Base-by-base conservation (phyloP, 2,329 filamentous ascomycete species). In the Cladosporium sp. region DNA sequence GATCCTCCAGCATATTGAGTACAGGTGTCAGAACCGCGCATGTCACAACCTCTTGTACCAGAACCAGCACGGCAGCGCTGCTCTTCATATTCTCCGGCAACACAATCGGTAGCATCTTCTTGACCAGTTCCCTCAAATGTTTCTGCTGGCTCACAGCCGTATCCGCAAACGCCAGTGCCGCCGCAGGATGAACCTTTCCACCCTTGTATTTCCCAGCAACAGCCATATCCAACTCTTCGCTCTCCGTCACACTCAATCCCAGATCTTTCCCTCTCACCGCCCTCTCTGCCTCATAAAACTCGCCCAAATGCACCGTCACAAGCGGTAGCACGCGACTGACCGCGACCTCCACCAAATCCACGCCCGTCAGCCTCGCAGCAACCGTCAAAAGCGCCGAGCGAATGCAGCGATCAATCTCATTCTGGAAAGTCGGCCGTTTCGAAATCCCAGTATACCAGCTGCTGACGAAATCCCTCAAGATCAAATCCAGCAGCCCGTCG, bases 121-220 rank as follows among this genome's bases (percentile, higher is more conserved):
- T 77, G 7, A 89, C 77, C n/a, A 91, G 74, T 54, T 83, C 82
- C 42, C 95, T 84, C 51, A 98, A 71, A 68, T 98, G 88, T 58
- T 92, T 87, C 72, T 97, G 92, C 71, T 96, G 89, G 22, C 88
- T 81, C 46, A 85, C 76, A 68, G 89, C 93, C 55, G 84, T 87
- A 64, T 96, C 91, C 1, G 89, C 86, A 64, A 89, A 90, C 32
- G 87, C 83, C 62, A 95, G 73, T 11, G 85, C 87, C 4, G 88
- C 91, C 4, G 93, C 93, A 4, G 88, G 80, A 66, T 98, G 95
- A 54, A 98, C 75, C 58, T 86, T 89, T 22, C 92, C 92, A 67
- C 95, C 86, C 51, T 81, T 85, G 70, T 93, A 98, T 70, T 95
- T 96, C 38, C 82, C 85, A n/a, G 93, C 93, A 69, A 98, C 95